A percentile compares a stretch with the other conserved stretches of the same genome.
Conservation (phyloP, 1,139 yeast species). For the Lodderomyces jiufengensis region DNA sequence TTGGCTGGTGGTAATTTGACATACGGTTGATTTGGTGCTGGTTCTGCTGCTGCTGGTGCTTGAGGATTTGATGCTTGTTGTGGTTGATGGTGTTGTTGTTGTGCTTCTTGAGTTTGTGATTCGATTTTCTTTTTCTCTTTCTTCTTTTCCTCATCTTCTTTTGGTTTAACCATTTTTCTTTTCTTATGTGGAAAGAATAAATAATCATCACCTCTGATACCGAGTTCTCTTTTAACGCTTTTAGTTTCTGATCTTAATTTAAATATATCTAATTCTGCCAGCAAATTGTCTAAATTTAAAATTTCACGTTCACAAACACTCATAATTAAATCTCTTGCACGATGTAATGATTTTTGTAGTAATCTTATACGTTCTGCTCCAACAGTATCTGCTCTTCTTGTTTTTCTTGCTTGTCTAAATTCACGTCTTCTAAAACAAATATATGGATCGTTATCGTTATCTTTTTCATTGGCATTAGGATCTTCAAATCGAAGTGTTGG, state of each 20-base stretch:
- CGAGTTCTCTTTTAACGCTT: slow-evolving; percentile 66
- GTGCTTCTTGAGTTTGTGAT: slow-evolving; percentile 20
- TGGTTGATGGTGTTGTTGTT: slow-evolving; percentile 10
- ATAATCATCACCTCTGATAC: slow-evolving; percentile 82
- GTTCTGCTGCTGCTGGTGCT: slow-evolving; percentile 7
- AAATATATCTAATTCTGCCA: slow-evolving; percentile 61
- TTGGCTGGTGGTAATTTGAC: slow-evolving; percentile 86
- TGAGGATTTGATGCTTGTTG: slow-evolving; percentile 12
- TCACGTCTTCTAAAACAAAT: slow-evolving; percentile 95
- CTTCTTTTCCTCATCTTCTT: slow-evolving; percentile 37
- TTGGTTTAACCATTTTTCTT: slow-evolving; percentile 48
- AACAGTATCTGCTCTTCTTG: slow-evolving; percentile 89
- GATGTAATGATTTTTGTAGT: slow-evolving; percentile 71
- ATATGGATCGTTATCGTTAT: slow-evolving; percentile 89
- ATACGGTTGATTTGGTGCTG: slow-evolving; percentile 60
- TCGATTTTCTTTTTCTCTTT: slow-evolving; percentile 23
- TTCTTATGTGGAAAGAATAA: slow-evolving; percentile 77
- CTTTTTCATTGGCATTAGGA: slow-evolving; percentile 71
- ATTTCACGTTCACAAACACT: slow-evolving; percentile 74
- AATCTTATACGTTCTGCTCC: slow-evolving; percentile 81
- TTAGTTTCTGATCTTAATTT: slow-evolving; percentile 70
- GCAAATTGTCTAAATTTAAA: slow-evolving; percentile 54
- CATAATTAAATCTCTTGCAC: slow-evolving; percentile 69
- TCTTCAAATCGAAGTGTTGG: slow-evolving; percentile 84
- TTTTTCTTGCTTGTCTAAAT: slow-evolving; percentile 91